Evolutionary conservation across 768 basidiomycete species (phyloP).

Genomic region (Lactarius evosmus): DNA sequence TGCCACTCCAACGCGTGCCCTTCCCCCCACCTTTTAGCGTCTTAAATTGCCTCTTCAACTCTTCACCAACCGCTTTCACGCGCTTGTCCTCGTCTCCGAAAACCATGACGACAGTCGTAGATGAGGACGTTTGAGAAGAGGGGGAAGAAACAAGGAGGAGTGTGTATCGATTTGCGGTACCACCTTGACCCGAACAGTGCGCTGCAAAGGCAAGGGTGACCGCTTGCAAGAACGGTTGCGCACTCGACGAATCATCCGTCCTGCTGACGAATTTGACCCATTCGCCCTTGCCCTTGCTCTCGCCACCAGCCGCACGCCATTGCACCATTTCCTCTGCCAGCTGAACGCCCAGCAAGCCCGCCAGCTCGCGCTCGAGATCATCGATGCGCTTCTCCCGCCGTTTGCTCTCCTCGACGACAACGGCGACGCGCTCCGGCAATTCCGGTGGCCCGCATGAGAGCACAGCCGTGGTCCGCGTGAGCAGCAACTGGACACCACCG

Average conservation of each 20-base stretch:
- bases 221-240: conserved; percentile 57
- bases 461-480: conserved; percentile 54
- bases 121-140: conserved; percentile 48
- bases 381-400: conserved; percentile 62
- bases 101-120: conserved; percentile 55
- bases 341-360: conserved; percentile 44
- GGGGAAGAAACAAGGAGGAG: conserved; percentile 62
- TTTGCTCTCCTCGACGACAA: conserved; percentile 64
- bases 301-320: conserved; percentile 28
- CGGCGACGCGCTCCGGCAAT: conserved; percentile 64
- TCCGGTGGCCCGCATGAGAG: conserved; percentile 67
- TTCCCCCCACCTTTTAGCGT: conserved; percentile 77
- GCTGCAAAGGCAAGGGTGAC: conserved; percentile 49
- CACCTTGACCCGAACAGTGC: conserved; percentile 26
- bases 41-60: conserved; percentile 49
- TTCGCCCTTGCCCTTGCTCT: conserved; percentile 32
- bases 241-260: conserved; percentile 56
- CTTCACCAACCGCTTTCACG: conserved; percentile 58
- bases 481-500: conserved; percentile 50
- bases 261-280: conserved; percentile 55
- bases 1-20: conserved; percentile 73
- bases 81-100: conserved; percentile 56
- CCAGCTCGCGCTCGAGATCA: conserved; percentile 68
- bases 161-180: conserved; percentile 36
- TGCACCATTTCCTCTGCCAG: conserved; percentile 39